Evolutionary conservation across 2,329 filamentous ascomycete species (phyloP), one percentile per base, ranked within the genome.

Genomic region (Berkeleyomyces rouxiae): DNA sequence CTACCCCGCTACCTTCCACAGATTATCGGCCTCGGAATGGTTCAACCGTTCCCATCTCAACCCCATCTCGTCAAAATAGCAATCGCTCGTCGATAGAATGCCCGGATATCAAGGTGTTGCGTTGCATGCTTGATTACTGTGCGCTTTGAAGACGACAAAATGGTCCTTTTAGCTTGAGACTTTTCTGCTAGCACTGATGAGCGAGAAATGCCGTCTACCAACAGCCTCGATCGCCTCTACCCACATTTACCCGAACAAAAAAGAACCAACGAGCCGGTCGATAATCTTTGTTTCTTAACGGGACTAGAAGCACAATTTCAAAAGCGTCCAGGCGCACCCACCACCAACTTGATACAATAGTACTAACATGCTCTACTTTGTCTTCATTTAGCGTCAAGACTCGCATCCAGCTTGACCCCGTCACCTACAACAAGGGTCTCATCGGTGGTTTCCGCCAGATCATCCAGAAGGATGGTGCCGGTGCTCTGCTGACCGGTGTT

Each of bases 351-450:
- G 39, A 31, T 5, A 13, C 49, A 9, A 65, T 68, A 71, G 16
- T 55, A 36, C 67, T 63, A 64, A 49, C 62, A 46, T 43, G 11
- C 7, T 7, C 33, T 13, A 4, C 13, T 55, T 55, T 55, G 33
- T 51, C 16, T 58, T 36, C 62, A 58, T 68, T 68, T 74, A 95
- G 89, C 78, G 88, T 95, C 82, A 95, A 95, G 85, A 95, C 90
- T 71, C 85, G 88, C 77, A 95, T 95, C 76, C 90, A 95, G 82
- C 88, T 95, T 74, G 90, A 95, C 77, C 89, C 90, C 69, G 79
- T 74, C 70, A 92, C 86, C 76, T 95, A 93, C 82, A 95, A 95
- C 85, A 82, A 80, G 71, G 90, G 90, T 73, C 79, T 95, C 75
- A 80, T 95, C 75, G 88, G 88, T 73, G 87, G 87, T 71, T 91